phyloP scores from a whole-genome alignment of 2,329 filamentous ascomycete genomes.

The Colletotrichum falcatum region DNA sequence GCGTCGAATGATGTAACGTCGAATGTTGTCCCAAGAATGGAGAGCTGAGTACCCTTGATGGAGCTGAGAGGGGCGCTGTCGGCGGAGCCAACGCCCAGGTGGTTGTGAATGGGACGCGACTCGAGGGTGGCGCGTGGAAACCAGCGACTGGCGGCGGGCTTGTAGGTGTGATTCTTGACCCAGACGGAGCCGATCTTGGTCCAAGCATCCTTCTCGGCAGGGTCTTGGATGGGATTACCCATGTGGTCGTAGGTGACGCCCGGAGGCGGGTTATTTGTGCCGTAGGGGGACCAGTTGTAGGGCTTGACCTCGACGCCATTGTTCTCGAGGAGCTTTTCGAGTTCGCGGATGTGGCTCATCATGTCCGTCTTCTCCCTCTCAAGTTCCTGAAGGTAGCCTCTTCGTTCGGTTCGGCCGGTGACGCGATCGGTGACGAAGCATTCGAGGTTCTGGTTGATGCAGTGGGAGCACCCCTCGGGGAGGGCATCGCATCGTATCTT shows the following conservation, averaged over 20 bases:
- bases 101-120: constrained; percentile 68
- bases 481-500: constrained; percentile 90
- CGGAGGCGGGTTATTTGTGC: constrained; percentile 42
- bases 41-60: constrained; percentile 81
- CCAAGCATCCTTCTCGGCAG: constrained; percentile 48
- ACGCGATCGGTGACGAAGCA: constrained; percentile 91
- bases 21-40: constrained; percentile 82
- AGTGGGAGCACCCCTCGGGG: constrained; percentile 85
- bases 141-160: constrained; percentile 42
- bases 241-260: constrained; percentile 46
- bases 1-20: constrained; percentile 80
- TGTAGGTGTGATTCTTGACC: constrained; percentile 50
- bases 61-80: constrained; percentile 76
- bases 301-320: constrained; percentile 71
- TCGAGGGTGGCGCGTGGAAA: constrained; percentile 52
- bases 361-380: constrained; percentile 79
- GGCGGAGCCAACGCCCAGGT: constrained; percentile 73
- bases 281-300: constrained; percentile 49
- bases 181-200: constrained; percentile 49
- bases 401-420: constrained; percentile 81
- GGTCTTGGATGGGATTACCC: constrained; percentile 43
- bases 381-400: constrained; percentile 82
- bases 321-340: constrained; percentile 74
- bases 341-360: constrained; percentile 73
- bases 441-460: constrained; percentile 78